Conservation (phyloP, 345 rosid species). For the Brassica juncea region DNA sequence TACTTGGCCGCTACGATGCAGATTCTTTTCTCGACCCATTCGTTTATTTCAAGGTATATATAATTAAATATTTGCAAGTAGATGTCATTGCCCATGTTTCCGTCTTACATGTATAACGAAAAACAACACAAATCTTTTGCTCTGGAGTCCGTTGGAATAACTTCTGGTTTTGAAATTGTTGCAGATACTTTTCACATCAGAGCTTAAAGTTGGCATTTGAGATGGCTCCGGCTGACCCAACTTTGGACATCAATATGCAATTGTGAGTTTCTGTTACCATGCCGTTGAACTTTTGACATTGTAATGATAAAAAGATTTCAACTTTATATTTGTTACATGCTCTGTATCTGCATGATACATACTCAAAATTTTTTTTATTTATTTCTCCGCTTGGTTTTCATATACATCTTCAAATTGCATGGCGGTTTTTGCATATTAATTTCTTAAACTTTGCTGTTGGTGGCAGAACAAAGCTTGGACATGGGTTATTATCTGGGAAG, state of each 20-base stretch:
- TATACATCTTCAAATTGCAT: not conserved
- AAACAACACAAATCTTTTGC: not conserved
- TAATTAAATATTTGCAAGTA: conserved; percentile 10
- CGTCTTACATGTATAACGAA: conserved; percentile 1
- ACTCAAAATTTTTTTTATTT: not conserved
- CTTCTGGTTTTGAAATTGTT: conserved; percentile 28
- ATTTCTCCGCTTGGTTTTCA: not conserved
- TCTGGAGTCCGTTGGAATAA: conserved; percentile 13
- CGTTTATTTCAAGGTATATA: conserved; percentile 67
- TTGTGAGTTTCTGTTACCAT: conserved; percentile 58
- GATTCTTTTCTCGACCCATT: conserved; percentile 74
- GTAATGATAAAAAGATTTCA: not conserved
- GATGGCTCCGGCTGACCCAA: conserved; percentile 95
- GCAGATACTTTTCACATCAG: conserved; percentile 70
- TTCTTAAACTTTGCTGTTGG: conserved; percentile 28
- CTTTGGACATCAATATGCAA: conserved; percentile 93
- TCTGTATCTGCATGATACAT: conserved; percentile 22
- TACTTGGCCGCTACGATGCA: conserved; percentile 99
- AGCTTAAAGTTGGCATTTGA: conserved; percentile 75
- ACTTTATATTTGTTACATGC: conserved; percentile 5
- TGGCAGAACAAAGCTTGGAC: conserved; percentile 91
- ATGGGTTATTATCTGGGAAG: conserved; percentile 94
- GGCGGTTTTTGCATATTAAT: conserved; percentile 10
- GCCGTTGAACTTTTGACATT: conserved; percentile 4
- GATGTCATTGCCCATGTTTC: conserved; percentile 19